Conservation (phyloP, 2,329 filamentous ascomycete species). For the Monascus ruber region DNA sequence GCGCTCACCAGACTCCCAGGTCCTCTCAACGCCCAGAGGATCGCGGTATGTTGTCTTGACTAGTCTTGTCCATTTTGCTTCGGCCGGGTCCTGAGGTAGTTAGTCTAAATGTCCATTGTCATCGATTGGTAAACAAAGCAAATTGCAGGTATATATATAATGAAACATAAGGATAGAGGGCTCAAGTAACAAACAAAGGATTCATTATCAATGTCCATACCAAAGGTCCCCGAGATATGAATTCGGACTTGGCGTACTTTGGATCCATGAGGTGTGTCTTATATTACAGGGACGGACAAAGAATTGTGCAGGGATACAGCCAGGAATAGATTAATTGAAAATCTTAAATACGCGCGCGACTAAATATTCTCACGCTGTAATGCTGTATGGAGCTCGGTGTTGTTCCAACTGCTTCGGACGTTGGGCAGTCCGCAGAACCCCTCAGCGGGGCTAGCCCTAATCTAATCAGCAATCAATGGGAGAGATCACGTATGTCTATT, state of each 20-base stretch:
- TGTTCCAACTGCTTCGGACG: no score
- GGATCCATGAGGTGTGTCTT: slow-evolving; percentile 8
- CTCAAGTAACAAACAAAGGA: no score
- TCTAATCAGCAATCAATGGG: no score
- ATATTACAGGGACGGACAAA: neutral
- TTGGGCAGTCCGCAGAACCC: no score
- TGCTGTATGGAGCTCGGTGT: no score
- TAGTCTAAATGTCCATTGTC: slow-evolving; percentile 1
- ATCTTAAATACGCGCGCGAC: no score
- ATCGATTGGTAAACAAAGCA: neutral
- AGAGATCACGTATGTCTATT: no score
- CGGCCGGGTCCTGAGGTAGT: slow-evolving; percentile 20
- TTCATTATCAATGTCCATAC: slow-evolving; percentile 12
- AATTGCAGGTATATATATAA: neutral
- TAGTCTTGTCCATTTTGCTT: slow-evolving; percentile 33
- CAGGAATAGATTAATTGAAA: no score
- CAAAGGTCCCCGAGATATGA: slow-evolving; percentile 22
- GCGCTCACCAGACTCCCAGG: slow-evolving; percentile 36
- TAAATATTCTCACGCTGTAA: no score
- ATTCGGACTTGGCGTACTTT: slow-evolving; percentile 16
- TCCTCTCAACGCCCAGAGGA: slow-evolving; percentile 30
- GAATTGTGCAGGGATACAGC: neutral
- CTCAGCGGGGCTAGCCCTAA: no score
- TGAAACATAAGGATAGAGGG: neutral
- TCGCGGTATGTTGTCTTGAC: slow-evolving; percentile 34